phyloP scores from a whole-genome alignment of 2,329 filamentous ascomycete species.

The Xylariaceae sp. region DNA sequence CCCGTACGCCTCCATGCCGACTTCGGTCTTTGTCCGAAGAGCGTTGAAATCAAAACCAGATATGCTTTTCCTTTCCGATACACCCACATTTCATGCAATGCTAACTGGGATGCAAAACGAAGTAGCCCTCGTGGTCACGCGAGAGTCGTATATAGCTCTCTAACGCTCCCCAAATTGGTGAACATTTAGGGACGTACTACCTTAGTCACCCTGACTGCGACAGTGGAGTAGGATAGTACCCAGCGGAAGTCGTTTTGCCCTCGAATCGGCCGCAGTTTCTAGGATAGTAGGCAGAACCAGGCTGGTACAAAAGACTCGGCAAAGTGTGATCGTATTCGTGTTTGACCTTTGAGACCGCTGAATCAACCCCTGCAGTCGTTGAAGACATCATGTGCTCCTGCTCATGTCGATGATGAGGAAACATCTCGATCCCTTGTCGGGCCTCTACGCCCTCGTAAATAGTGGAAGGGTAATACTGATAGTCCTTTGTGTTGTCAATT shows the following conservation, averaged over 20 bases:
- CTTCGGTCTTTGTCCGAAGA: slow-evolving; percentile 11
- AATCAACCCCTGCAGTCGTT: slow-evolving; percentile 32
- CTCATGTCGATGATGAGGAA: slow-evolving; percentile 37
- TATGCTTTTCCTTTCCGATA: slow-evolving; percentile 29
- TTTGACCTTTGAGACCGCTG: slow-evolving; percentile 44
- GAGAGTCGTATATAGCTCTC: slow-evolving; percentile 14
- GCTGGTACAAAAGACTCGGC: slow-evolving; percentile 49
- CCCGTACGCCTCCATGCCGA: slow-evolving; percentile 26
- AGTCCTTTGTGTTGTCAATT: slow-evolving; percentile 48
- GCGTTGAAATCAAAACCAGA: slow-evolving; percentile 20
- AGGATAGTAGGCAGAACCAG: slow-evolving; percentile 38
- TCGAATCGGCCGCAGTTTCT: slow-evolving; percentile 51
- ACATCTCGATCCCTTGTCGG: slow-evolving; percentile 48
- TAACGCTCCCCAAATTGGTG: slow-evolving; percentile 8
- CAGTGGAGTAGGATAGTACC: slow-evolving; percentile 55
- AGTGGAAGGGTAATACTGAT: slow-evolving; percentile 53
- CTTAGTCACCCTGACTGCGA: slow-evolving; percentile 41
- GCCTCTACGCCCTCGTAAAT: slow-evolving; percentile 50
- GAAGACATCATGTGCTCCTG: slow-evolving; percentile 28
- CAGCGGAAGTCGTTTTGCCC: slow-evolving; percentile 49
- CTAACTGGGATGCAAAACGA: slow-evolving; percentile 14
- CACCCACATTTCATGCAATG: slow-evolving; percentile 22
- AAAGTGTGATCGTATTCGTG: slow-evolving; percentile 47
- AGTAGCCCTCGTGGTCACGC: slow-evolving; percentile 11
- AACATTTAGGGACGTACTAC: not conserved